These are phyloP conservation scores for Betula pendula DNA, from an alignment of 306 rosid species.

Conservation along the genomic window DNA sequence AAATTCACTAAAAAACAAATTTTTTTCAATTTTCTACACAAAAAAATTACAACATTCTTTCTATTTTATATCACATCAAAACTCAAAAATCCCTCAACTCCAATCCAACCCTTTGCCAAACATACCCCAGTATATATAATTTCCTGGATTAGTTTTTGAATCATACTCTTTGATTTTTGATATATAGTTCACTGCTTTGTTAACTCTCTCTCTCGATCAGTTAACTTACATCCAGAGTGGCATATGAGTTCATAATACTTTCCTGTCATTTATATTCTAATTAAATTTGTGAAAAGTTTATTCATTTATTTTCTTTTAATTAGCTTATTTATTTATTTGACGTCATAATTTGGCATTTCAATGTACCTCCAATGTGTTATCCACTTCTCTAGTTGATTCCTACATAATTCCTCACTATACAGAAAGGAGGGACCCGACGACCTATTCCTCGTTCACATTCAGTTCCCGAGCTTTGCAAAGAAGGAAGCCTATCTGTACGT, in stretches of 20 bases:
- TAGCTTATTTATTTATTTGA: neutral
- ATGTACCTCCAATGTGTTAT: neutral
- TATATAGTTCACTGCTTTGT: neutral
- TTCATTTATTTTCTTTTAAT: neutral
- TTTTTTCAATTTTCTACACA: too few relatives aligned
- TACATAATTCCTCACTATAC: conserved; percentile 18
- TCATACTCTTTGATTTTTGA: neutral
- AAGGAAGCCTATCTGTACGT: conserved; percentile 34
- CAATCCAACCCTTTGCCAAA: too few relatives aligned
- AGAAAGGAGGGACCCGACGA: conserved; percentile 49
- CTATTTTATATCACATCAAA: too few relatives aligned
- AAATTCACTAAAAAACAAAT: too few relatives aligned
- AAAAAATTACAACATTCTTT: too few relatives aligned
- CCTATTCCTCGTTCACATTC: conserved; percentile 51
- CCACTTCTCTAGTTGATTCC: conserved; percentile 21
- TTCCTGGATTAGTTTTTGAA: neutral
- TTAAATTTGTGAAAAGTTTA: neutral
- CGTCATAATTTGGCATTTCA: conserved; percentile 5
- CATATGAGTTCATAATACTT: neutral
- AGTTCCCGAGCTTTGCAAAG: conserved; percentile 42
- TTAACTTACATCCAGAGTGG: neutral
- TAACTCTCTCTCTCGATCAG: neutral
- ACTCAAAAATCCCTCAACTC: too few relatives aligned
- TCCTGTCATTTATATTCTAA: neutral
- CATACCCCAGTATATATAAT: neutral